phyloP scores from a whole-genome alignment of 2,329 filamentous ascomycete species.

The Aspergillus fijiensis region DNA sequence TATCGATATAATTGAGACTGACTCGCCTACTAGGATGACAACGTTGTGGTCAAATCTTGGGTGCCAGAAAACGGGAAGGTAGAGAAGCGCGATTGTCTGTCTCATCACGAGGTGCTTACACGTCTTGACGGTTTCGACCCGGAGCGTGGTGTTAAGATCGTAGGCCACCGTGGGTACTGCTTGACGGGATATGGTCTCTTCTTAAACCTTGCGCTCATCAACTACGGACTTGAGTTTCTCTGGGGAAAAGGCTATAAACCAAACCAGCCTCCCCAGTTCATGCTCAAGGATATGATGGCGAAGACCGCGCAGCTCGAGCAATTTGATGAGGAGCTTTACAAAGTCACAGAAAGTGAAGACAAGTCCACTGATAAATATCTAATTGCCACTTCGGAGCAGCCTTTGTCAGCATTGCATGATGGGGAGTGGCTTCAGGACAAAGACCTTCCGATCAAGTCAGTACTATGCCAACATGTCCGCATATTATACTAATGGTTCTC shows the following conservation, averaged over 20 bases:
- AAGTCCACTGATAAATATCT: slow-evolving; percentile 82
- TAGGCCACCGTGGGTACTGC: slow-evolving; percentile 93
- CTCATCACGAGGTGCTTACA: slow-evolving; percentile 90
- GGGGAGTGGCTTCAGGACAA: slow-evolving; percentile 87
- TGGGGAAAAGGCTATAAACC: slow-evolving; percentile 76
- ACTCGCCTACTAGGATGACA: slow-evolving; percentile 63
- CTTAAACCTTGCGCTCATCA: slow-evolving; percentile 88
- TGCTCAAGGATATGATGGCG: slow-evolving; percentile 93
- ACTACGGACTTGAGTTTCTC: slow-evolving; percentile 91
- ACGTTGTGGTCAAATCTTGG: slow-evolving; percentile 75
- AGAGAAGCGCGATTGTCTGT: slow-evolving; percentile 75
- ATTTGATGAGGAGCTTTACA: slow-evolving; percentile 98
- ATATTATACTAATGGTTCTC: background rate
- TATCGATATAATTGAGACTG: background rate
- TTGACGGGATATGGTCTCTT: slow-evolving; percentile 86
- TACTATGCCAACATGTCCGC: background rate
- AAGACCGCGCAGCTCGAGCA: slow-evolving; percentile 97
- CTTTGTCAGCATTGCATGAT: slow-evolving; percentile 86
- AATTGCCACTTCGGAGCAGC: slow-evolving; percentile 88
- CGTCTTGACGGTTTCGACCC: slow-evolving; percentile 89
- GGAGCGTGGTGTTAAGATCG: slow-evolving; percentile 88
- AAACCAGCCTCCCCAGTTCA: slow-evolving; percentile 87
- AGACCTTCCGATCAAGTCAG: slow-evolving; percentile 82
- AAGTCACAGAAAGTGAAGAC: slow-evolving; percentile 81
- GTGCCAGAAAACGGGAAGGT: slow-evolving; percentile 70